Evolutionary conservation across 2,329 filamentous ascomycete genomes (phyloP), one percentile per base, ranked within the genome.

Genomic region (Monosporascus sp.): DNA sequence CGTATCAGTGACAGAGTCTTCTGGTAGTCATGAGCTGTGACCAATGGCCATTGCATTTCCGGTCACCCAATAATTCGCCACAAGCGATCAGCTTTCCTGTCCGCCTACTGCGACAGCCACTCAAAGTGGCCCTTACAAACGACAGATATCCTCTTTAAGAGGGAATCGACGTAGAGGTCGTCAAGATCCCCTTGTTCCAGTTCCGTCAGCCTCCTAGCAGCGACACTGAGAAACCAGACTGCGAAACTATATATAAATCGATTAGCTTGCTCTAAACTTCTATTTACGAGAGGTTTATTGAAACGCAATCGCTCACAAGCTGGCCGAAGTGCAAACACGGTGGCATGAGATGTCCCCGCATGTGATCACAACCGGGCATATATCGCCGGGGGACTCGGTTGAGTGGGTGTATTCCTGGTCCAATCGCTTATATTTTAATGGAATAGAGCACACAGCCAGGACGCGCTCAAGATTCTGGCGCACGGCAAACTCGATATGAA

Each of bases 301-400:
- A 44, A n/a, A 20, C 17, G 6, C n/a, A 40, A n/a, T 5, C 34
- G 19, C 54, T 38, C 50, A 60, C 55, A 56, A 60, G 19, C 56
- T 57, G 8, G 54, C 49, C 4, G 50, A 53, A 14, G 48, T 48
- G 34, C 38, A 45, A 19, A 60, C 26, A 5, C 50, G 47, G 43
- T 60, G 58, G 8, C 44, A 41, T 11, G 54, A 49, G 19, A 59
- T 45, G 16, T 59, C 54, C 16, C 58, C 58, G 24, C 56, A 60
- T 14, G 47, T 60, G 2, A 60, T 24, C 9, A 52, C 54, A 14
- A 52, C n/a, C 19, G 54, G 48, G 9, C n/a, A 44, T 6, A 40
- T 20, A 51, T 24, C 14, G 20, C 37, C 22, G 3, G 31, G 11
- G 31, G 11, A 5, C 11, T 34, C 11, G 11, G 31, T 5, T 34